Evolutionary conservation across 345 rosid species (phyloP).

Genomic region (Eucalyptus erythrocorys): DNA sequence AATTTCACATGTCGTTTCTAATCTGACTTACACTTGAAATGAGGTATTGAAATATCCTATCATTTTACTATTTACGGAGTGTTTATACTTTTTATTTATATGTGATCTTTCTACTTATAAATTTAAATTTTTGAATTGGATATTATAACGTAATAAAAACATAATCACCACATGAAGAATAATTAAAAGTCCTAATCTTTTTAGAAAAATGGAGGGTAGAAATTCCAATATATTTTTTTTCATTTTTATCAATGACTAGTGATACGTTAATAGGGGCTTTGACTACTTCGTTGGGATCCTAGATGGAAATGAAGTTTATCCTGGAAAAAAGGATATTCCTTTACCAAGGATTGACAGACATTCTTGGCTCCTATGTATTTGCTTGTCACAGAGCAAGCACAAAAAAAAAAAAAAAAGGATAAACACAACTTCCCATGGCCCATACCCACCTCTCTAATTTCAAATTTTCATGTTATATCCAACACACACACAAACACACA

Average conservation of each 20-base stretch:
- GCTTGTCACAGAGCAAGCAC: neutral
- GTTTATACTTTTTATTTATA: neutral
- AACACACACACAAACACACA: no score
- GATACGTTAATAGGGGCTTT: neutral
- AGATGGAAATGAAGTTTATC: neutral
- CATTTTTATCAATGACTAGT: neutral
- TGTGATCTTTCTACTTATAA: neutral
- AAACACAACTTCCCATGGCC: neutral
- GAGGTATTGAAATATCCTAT: neutral
- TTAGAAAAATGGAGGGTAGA: neutral
- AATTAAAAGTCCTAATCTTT: neutral
- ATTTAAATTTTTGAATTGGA: neutral
- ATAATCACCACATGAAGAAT: neutral
- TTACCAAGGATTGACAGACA: neutral
- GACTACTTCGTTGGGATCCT: neutral
- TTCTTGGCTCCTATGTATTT: neutral
- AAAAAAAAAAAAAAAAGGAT: neutral
- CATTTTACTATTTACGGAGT: rapidly evolving
- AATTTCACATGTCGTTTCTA: neutral
- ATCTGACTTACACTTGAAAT: neutral
- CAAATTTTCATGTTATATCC: neutral
- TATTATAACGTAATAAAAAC: neutral
- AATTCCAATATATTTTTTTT: neutral
- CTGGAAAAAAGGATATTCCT: neutral
- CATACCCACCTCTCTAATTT: neutral